phyloP scores from a whole-genome alignment of 73 alveolate genomes.

The Diophrys sp. region DNA sequence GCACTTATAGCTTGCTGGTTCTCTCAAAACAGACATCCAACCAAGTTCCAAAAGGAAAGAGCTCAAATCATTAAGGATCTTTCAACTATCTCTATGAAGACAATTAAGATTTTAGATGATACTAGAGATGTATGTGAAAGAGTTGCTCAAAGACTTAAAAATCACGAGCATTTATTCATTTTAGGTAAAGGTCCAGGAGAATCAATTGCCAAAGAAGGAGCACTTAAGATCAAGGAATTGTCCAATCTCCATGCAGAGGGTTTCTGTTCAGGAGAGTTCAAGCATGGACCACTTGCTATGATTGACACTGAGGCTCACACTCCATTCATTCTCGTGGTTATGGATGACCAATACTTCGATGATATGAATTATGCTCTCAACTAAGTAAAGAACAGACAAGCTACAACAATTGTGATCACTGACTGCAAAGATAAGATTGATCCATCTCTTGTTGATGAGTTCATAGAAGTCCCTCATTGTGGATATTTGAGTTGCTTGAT shows the following conservation, averaged over 20 bases:
- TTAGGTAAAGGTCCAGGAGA: constrained; percentile 90
- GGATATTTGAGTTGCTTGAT: constrained; percentile 84
- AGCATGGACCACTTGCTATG: constrained; percentile 71
- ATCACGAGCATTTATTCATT: constrained; percentile 57
- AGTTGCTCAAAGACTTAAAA: constrained; percentile 50
- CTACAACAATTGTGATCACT: constrained; percentile 34
- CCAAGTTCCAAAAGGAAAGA: constrained; percentile 14
- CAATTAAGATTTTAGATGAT: constrained; percentile 1
- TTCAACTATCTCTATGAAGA: constrained; percentile 18
- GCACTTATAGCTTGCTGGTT: constrained; percentile 68
- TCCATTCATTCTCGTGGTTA: constrained; percentile 63
- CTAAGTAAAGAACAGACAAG: constrained; percentile 25
- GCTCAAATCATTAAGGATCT: constrained; percentile 2
- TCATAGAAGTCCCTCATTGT: constrained; percentile 30
- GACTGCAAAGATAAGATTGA: constrained; percentile 19
- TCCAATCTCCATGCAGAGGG: constrained; percentile 96
- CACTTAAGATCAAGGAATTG: constrained; percentile 90
- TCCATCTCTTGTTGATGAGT: constrained; percentile 9
- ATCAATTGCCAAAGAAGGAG: constrained; percentile 95
- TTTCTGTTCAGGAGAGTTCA: constrained; percentile 92
- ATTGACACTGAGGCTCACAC: constrained; percentile 45
- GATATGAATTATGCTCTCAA: constrained; percentile 32
- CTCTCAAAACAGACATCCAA: constrained; percentile 35
- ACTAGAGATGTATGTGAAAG: constrained; percentile 16
- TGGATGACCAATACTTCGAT: constrained; percentile 57